Evolutionary conservation across 192 early-diverging fungal genomes (phyloP).

Genomic region (Tieghemiomyces parasiticus): DNA sequence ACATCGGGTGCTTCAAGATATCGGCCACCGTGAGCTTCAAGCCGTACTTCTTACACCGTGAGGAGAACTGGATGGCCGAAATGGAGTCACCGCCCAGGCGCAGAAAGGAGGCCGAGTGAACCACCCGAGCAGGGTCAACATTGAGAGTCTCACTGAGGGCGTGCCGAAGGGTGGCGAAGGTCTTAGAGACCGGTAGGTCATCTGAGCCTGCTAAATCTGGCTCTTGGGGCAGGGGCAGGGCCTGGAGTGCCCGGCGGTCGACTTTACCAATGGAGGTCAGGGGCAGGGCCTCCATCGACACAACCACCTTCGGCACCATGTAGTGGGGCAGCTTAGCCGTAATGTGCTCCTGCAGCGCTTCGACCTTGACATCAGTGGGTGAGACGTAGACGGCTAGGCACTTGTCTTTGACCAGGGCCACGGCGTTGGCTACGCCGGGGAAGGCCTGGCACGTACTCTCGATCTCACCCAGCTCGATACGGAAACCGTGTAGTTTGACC

Average conservation of each 20-base stretch:
- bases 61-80: slow-evolving; percentile 7
- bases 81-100: slow-evolving; percentile 22
- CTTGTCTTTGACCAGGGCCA: slow-evolving; percentile 13
- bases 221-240: not conserved
- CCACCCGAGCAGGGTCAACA: not conserved
- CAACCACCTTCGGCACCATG: not conserved
- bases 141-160: not conserved
- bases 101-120: slow-evolving; percentile 13
- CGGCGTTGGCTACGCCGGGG: slow-evolving; percentile 12
- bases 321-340: not conserved
- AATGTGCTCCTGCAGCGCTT: not conserved
- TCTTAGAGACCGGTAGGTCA: not conserved
- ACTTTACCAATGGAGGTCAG: not conserved
- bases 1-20: no score
- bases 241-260: not conserved
- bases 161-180: no score
- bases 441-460: slow-evolving; percentile 10
- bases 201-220: no score
- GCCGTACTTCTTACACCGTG: no score
- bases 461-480: slow-evolving; percentile 22
- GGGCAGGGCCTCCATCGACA: not conserved
- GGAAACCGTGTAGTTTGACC: slow-evolving; percentile 23
- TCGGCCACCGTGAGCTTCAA: no score
- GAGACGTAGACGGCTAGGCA: slow-evolving; percentile 18
- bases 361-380: slow-evolving; percentile 10